phyloP scores from a whole-genome alignment of 2,329 filamentous ascomycete genomes.

The Ascochyta viciae-villosae region DNA sequence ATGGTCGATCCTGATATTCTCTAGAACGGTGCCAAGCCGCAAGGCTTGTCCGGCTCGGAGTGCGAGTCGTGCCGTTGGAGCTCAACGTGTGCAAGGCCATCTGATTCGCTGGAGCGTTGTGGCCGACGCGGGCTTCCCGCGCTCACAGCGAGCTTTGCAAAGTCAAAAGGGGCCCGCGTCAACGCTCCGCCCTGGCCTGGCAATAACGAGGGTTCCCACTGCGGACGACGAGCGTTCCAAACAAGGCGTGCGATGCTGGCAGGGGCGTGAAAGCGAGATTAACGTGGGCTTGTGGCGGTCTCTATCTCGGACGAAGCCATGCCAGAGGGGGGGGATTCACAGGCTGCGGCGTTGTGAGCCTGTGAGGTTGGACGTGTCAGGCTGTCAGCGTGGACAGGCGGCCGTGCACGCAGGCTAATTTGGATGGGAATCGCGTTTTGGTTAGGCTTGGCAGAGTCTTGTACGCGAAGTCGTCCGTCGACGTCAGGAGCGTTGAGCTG shows the following conservation, averaged over 20 bases:
- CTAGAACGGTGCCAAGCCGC: conserved; percentile 18
- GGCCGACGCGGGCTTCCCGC: conserved; percentile 19
- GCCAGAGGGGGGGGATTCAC: conserved; percentile 24
- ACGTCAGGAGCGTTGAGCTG: conserved; percentile 37
- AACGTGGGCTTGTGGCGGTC: conserved; percentile 20
- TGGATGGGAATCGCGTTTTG: conserved; percentile 23
- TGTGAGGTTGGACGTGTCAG: conserved; percentile 22
- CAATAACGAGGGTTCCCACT: conserved; percentile 2
- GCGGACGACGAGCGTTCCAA: conserved; percentile 12
- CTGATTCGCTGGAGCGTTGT: conserved; percentile 5
- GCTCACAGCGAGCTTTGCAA: conserved; percentile 16
- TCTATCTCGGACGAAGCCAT: conserved; percentile 18
- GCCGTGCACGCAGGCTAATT: conserved; percentile 17
- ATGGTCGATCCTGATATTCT: conserved; percentile 12
- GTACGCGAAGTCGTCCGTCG: conserved; percentile 25
- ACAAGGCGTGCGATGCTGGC: conserved; percentile 4
- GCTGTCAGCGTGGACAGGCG: conserved; percentile 20
- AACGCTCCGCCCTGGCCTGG: conserved; percentile 3
- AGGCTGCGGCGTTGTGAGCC: conserved; percentile 31
- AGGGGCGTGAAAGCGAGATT: conserved; percentile 23
- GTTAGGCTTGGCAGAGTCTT: conserved; percentile 21
- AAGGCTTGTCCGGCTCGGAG: conserved; percentile 26
- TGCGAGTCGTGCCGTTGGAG: conserved; percentile 23
- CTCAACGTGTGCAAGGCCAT: conserved; percentile 5
- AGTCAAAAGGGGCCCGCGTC: conserved; percentile 14